Evolutionary conservation across 2,329 filamentous ascomycete genomes (phyloP), one percentile per base, ranked within the genome.

Genomic region (Dactylonectria macrodidyma): DNA sequence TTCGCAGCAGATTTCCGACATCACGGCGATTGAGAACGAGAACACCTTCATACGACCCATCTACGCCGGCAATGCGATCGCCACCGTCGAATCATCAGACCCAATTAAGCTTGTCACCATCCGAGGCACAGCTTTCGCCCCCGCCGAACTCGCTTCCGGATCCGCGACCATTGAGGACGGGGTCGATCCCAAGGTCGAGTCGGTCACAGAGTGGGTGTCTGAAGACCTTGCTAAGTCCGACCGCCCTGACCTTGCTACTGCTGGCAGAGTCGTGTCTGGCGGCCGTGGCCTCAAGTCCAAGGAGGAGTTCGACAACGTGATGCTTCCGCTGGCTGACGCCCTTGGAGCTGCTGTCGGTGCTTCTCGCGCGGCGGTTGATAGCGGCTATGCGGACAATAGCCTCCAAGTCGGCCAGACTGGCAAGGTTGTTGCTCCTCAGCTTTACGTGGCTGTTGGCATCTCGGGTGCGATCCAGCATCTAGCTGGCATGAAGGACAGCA

Each of bases 401-500:
- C 85, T 99, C 75, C 96, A 99, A 84, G 95, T 99, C 72, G 96
- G 96, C 52, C 96, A 99, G 87, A 99, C 96, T 14, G 96, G 96
- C 78, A 99, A 99, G 89, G 97, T 98, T 70, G 95, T 99, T 62
- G 96, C 96, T 54, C 96, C 96, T 67, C 92, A 99, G 82, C 86
- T 99, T 68, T 99, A 99, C 81, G 88, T 99, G 74, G 97, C 95
- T 61, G 95, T 95, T 12, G 96, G 96, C 78, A 98, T 99, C 76
- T 97, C 94, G 9, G 96, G 96, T 61, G 96, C 96, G 24, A 99
- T 99, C 75, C 96, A 99, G 84, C 96, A 99, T 86, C 83, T 99
- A 83, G 96, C 96, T 36, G 96, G 96, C 79, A 99, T 99, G 96
- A 99, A 99, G 89, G 96, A 99, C 80, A 98, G 95, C 86, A 99